Evolutionary conservation across 495 filamentous ascomycete genomes (phyloP), one percentile per base, ranked within the genome.

Genomic region (Usnea hakonensis): DNA sequence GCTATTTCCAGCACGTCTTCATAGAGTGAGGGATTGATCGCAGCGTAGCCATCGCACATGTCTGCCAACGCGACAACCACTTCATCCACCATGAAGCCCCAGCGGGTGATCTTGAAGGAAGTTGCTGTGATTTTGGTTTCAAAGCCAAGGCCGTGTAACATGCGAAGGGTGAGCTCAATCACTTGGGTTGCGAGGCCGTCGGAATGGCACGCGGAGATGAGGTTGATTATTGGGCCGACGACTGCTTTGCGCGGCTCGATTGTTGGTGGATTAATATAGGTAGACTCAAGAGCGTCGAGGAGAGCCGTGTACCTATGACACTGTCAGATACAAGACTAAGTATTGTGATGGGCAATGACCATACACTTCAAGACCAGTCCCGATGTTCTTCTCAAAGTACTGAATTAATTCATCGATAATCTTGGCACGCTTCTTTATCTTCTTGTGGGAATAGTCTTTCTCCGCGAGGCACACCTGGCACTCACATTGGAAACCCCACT

Each of bases 401-500:
- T 8, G 23, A 16, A 41, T 46, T 13, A 65, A 37, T 3, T 41
- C 43, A 6, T 14, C 36, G 37, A 30, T 41, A 13, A 56, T 48
- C 6, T 55, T 21, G 9, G 35, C 23, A 19, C 64, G 44, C 28
- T 23, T 52, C 8, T 41, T 33, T 19, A 58, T 2, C 32, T 48
- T 41, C 19, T 19, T 9, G 3, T 32, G 28, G 8, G 44, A 1
- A 9, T 30, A 40, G 1, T 44, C 57, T n/a, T 40, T 26, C 30
- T 66, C 43, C 0, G 53, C n/a, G 3, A 41, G 10, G 9, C 82
- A 85, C 19, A 81, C 62, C 17, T 50, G 26, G 58, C 81, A 84
- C 16, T 58, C 60, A 64, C 81, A 85, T 41, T 72, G 60, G 64
- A 85, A 83, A 0, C 75, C 78, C 76, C 79, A 83, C 11, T 68